These are phyloP conservation scores for Suillus paluster DNA, from an alignment of 768 basidiomycete species.

Conservation along the genomic window DNA sequence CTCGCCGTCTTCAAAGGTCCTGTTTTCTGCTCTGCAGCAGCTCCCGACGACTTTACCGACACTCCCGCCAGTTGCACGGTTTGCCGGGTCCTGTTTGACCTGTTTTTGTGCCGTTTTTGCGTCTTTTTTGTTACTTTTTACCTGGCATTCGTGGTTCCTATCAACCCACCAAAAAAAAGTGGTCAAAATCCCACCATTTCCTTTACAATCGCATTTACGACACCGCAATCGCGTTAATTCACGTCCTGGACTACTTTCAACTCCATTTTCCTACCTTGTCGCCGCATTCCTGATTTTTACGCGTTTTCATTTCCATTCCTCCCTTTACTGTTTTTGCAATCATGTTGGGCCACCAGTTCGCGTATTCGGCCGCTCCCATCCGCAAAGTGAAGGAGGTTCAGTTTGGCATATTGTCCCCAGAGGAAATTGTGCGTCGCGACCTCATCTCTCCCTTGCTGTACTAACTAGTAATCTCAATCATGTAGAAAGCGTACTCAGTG, in stretches of 20 bases:
- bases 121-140: constrained; percentile 19
- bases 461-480: constrained; percentile 22
- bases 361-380: constrained; percentile 91
- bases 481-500: constrained; percentile 96
- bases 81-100: constrained; percentile 10
- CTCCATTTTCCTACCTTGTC: constrained; percentile 7
- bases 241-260: constrained; percentile 18
- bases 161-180: constrained; percentile 24
- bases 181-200: constrained; percentile 16
- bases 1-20: constrained; percentile 21
- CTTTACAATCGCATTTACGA: constrained; percentile 12
- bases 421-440: constrained; percentile 79
- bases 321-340: constrained; percentile 21
- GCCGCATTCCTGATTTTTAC: constrained; percentile 13
- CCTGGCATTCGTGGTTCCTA: constrained; percentile 4
- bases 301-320: constrained; percentile 17
- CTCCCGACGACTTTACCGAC: constrained; percentile 5
- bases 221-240: constrained; percentile 30
- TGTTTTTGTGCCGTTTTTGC: constrained; percentile 17
- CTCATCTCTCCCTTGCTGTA: background rate
- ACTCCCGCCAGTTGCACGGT: constrained; percentile 3
- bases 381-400: constrained; percentile 97
- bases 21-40: constrained; percentile 8
- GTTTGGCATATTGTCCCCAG: constrained; percentile 97
- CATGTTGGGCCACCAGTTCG: constrained; percentile 91